Percentiles rank a stretch among this genome's conserved stretches.
These are phyloP conservation scores for Aspergillus pseudoglaucus DNA, from an alignment of 2,329 filamentous ascomycete genomes.

Conservation along the genomic window DNA sequence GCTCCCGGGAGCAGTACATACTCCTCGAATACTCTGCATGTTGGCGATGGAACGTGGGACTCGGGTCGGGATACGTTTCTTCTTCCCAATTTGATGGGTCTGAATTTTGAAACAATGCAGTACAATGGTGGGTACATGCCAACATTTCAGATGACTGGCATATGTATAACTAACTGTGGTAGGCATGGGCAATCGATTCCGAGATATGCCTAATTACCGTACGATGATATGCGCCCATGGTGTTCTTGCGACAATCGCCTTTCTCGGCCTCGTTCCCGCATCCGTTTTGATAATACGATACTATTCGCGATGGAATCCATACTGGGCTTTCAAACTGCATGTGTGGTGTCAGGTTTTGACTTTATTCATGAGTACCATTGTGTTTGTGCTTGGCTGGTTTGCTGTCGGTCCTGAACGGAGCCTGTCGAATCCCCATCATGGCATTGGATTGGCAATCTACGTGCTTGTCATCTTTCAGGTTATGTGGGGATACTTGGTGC, in stretches of 20 bases:
- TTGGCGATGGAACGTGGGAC: constrained; percentile 64
- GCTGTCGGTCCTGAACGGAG: constrained; percentile 56
- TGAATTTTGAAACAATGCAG: constrained; percentile 61
- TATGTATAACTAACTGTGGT: constrained; percentile 8
- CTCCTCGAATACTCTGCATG: constrained; percentile 54
- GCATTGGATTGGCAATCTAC: constrained; percentile 59
- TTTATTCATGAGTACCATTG: constrained; percentile 54
- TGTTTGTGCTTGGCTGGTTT: constrained; percentile 57
- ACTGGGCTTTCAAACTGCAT: constrained; percentile 53
- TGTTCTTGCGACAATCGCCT: constrained; percentile 54
- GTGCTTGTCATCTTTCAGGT: constrained; percentile 54
- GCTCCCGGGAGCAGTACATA: constrained; percentile 57
- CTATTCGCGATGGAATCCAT: constrained; percentile 49
- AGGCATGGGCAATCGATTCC: constrained; percentile 64
- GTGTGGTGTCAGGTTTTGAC: constrained; percentile 59
- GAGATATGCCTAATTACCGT: constrained; percentile 53
- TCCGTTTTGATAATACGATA: constrained; percentile 57
- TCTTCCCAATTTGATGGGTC: constrained; percentile 56
- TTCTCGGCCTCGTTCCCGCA: constrained; percentile 53
- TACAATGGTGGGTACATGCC: constrained; percentile 53
- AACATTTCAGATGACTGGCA: background rate
- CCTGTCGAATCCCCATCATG: constrained; percentile 61
- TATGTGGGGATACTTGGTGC: constrained; percentile 53
- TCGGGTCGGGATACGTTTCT: constrained; percentile 56
- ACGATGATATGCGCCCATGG: constrained; percentile 54